Conservation (phyloP, 768 basidiomycete genomes). For the Trametes cubensis region DNA sequence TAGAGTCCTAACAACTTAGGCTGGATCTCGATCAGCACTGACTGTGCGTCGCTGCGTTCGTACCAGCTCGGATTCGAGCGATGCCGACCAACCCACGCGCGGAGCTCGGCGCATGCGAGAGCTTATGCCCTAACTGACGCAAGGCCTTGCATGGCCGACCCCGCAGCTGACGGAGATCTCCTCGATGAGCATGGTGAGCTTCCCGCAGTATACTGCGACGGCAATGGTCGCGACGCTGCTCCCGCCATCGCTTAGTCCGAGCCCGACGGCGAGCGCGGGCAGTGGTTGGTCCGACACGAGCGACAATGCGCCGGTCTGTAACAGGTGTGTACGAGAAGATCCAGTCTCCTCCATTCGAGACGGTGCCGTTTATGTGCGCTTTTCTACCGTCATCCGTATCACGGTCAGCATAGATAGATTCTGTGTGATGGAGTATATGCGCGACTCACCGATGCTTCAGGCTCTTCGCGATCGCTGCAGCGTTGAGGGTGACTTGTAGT, state of each 20-base stretch:
- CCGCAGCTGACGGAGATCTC: slow-evolving; percentile 54
- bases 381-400: too few species aligned
- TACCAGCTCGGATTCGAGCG: slow-evolving; percentile 66
- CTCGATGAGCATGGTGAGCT: slow-evolving; percentile 43
- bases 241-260: slow-evolving; percentile 46
- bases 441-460: too few species aligned
- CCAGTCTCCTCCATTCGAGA: too few species aligned
- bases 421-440: too few species aligned
- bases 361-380: too few species aligned
- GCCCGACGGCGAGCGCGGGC: slow-evolving; percentile 47
- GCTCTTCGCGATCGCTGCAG: too few species aligned
- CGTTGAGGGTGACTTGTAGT: too few species aligned
- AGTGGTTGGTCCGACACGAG: slow-evolving; percentile 57
- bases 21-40: slow-evolving; percentile 44
- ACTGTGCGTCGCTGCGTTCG: slow-evolving; percentile 62
- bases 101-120: slow-evolving; percentile 62
- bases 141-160: too few species aligned
- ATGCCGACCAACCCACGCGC: slow-evolving; percentile 70
- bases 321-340: slow-evolving; percentile 31
- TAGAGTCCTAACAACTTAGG: slow-evolving; percentile 74
- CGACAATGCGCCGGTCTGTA: slow-evolving; percentile 51
- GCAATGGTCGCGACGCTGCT: slow-evolving; percentile 56
- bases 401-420: too few species aligned
- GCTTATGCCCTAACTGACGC: slow-evolving; percentile 52
- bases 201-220: slow-evolving; percentile 68